Percentiles rank a stretch among this genome's conserved stretches.
Conservation (phyloP, 192 early-diverging fungal species). For the Dispira parvispora region DNA sequence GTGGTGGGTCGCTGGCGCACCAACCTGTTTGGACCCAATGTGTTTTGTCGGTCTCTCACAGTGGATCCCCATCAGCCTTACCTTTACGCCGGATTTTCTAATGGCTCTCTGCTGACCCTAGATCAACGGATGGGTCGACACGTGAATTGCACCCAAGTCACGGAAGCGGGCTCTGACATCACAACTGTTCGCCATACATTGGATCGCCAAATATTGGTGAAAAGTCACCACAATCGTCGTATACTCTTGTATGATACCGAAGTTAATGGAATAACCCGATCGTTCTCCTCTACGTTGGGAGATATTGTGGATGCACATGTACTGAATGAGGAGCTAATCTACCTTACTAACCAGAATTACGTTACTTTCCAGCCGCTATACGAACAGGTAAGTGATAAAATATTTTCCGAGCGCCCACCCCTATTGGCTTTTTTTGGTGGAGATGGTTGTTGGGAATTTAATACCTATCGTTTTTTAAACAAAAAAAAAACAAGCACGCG, state of each 20-base stretch:
- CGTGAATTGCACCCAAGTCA: background rate
- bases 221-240: background rate
- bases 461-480: no score
- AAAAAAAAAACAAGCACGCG: no score
- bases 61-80: background rate
- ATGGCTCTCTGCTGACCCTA: background rate
- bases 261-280: background rate
- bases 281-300: background rate
- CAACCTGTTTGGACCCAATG: slow-evolving; percentile 5
- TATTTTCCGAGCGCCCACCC: background rate
- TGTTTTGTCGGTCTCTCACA: background rate
- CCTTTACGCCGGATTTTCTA: background rate
- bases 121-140: slow-evolving; percentile 7
- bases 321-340: slow-evolving; percentile 7
- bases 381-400: background rate
- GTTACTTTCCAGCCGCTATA: slow-evolving; percentile 7
- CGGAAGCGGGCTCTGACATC: background rate
- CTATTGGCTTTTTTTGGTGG: no score
- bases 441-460: no score
- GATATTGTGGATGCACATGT: slow-evolving; percentile 6
- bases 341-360: slow-evolving; percentile 8
- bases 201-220: slow-evolving; percentile 1
- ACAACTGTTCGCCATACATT: background rate
- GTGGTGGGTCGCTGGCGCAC: background rate
- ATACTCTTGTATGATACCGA: background rate